Evolutionary conservation across 2,329 filamentous ascomycete genomes (phyloP).

Genomic region (Neopestalotiopsis sp.): DNA sequence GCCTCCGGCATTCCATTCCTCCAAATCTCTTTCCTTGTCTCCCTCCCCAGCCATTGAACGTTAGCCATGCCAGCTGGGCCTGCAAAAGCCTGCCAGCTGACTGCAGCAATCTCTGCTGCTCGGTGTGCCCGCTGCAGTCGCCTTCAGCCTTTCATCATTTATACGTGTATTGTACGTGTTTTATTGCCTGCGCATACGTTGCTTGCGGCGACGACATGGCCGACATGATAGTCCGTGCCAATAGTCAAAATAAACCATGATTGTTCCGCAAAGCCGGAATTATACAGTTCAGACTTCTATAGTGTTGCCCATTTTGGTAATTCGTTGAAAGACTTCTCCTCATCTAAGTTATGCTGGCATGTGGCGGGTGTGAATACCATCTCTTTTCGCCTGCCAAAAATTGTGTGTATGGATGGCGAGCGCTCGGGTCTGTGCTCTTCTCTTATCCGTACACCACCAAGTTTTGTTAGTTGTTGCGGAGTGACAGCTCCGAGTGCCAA

Average conservation of each 20-base stretch:
- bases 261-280: not conserved
- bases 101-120: not conserved
- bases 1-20: not conserved
- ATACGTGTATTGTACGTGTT: not conserved
- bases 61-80: not conserved
- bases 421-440: not conserved
- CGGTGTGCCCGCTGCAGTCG: not conserved
- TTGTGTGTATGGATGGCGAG: not conserved
- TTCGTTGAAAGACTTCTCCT: not conserved
- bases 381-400: too few relatives aligned
- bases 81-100: not conserved
- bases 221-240: not conserved
- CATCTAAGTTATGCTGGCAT: not conserved
- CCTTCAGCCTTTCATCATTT: not conserved
- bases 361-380: not conserved
- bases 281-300: not conserved
- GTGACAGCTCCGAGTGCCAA: not conserved
- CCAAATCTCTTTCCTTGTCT: not conserved
- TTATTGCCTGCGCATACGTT: not conserved
- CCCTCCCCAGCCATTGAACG: not conserved
- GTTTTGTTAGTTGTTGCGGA: not conserved
- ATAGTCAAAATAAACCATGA: not conserved
- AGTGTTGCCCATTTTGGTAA: not conserved
- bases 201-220: not conserved
- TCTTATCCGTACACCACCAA: not conserved